Base-by-base conservation (phyloP, 495 filamentous ascomycete genomes). In the Penicillium lividum region DNA sequence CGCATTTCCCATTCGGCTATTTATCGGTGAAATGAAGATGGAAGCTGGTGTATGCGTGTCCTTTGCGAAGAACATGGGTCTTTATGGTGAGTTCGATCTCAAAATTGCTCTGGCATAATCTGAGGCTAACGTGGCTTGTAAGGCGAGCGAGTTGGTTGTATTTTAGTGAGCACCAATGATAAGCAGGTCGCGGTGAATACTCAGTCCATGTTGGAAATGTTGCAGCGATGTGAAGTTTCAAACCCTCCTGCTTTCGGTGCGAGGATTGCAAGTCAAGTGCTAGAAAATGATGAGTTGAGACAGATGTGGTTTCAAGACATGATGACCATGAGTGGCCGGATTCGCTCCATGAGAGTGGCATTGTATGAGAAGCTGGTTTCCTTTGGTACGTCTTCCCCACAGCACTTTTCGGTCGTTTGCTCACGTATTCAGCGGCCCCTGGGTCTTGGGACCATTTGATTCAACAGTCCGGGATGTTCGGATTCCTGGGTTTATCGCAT, bases 41-140 rank as follows among this genome's bases (percentile, higher is more conserved):
- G 72, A 75, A 51, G 53, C 65, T 0, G 66, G 62, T 0, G 65
- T 78, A 4, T 72, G 68, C 48, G 34, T 75, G 29, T 78, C 75
- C 0, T 79, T 79, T 60, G 72, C 78, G 5, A 79, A 81, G 62
- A 80, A 73, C 52, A 74, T 81, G 65, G 77, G 77, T n/a, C 68
- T 80, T 31, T 80, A 80, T 58, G 75, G 75, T 71, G 58, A 44
- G 25, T 13, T 2, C 45, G 4, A 29, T 7, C 47, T 25, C 18
- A 56, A 9, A 36, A 22, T 2, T 22, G 2, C 22, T 22, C 22
- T 22, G 2, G 1, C 22, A 22, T 22, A 22, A 22, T 2, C 22
- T 22, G 22, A 22, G 1, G 22, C 33, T 36, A 9, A 36, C 33
- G 8, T 36, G 9, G 6, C 18, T 25, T 0, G 22, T 22, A 9